A percentile compares a stretch with the other conserved stretches of the same genome.
phyloP scores from a whole-genome alignment of 495 filamentous ascomycete genomes.

The Penicillium longicatenatum region DNA sequence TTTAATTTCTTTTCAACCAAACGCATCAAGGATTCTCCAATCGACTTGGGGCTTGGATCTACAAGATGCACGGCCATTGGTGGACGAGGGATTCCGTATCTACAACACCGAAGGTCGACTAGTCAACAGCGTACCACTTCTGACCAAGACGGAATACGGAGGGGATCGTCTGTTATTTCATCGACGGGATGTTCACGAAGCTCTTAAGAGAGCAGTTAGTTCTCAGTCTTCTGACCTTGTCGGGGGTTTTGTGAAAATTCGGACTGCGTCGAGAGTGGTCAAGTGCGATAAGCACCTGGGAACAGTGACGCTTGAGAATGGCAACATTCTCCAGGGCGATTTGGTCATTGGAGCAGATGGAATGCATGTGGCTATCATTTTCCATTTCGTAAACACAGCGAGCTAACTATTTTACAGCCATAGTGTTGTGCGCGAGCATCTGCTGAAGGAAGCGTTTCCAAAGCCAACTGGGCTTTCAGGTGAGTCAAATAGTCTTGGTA shows the following conservation, averaged over 20 bases:
- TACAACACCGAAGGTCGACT: constrained; percentile 29
- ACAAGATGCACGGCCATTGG: constrained; percentile 19
- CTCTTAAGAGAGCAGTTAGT: constrained; percentile 18
- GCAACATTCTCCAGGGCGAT: constrained; percentile 24
- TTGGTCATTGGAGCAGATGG: constrained; percentile 55
- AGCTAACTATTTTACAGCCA: constrained; percentile 7
- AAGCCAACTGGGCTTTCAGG: constrained; percentile 28
- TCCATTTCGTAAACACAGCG: no score
- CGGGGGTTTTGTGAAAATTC: constrained; percentile 22
- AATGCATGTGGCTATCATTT: constrained; percentile 21
- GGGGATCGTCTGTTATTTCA: constrained; percentile 31
- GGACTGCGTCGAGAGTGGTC: constrained; percentile 17
- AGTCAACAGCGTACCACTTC: constrained; percentile 24
- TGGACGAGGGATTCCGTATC: constrained; percentile 32
- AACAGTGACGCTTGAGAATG: constrained; percentile 25
- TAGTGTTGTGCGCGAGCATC: constrained; percentile 21
- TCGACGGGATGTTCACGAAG: constrained; percentile 32
- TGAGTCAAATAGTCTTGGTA: constrained; percentile 8
- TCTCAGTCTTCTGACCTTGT: constrained; percentile 7
- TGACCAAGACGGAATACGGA: constrained; percentile 21
- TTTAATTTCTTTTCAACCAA: constrained; percentile 32
- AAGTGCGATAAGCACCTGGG: constrained; percentile 22
- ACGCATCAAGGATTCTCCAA: constrained; percentile 32
- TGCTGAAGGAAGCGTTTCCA: constrained; percentile 7
- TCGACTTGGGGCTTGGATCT: constrained; percentile 23